Conservation (phyloP, 768 basidiomycete genomes). For the Termitomyces sp. region DNA sequence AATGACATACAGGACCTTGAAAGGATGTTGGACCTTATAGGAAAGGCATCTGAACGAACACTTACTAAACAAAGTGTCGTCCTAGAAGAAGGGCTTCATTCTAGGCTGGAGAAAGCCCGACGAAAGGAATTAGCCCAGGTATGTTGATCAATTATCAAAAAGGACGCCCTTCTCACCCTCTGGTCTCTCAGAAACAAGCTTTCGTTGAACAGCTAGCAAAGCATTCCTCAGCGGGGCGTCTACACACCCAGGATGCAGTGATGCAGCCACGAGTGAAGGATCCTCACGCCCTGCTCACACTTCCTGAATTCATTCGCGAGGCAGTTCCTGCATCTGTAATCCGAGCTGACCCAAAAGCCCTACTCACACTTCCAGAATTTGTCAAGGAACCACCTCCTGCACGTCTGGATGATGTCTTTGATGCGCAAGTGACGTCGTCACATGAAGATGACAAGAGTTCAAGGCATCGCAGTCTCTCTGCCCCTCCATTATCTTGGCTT, state of each 20-base stretch:
- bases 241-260: constrained; percentile 76
- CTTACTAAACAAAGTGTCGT: constrained; percentile 67
- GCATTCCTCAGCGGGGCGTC: constrained; percentile 68
- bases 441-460: constrained; percentile 26
- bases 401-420: constrained; percentile 14
- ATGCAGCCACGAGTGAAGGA: constrained; percentile 40
- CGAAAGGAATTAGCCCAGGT: constrained; percentile 64
- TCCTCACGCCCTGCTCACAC: constrained; percentile 46
- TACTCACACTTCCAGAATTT: constrained; percentile 57
- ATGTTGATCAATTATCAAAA: constrained; percentile 6
- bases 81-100: constrained; percentile 55
- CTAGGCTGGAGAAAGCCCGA: constrained; percentile 47
- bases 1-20: constrained; percentile 56
- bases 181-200: constrained; percentile 48
- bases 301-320: constrained; percentile 64
- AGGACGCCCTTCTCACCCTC: not conserved
- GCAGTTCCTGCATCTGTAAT: constrained; percentile 31
- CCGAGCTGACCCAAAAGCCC: constrained; percentile 34
- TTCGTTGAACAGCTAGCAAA: constrained; percentile 72
- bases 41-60: constrained; percentile 63
- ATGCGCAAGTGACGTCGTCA: constrained; percentile 8
- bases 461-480: constrained; percentile 50
- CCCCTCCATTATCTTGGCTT: constrained; percentile 58
- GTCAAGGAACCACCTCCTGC: constrained; percentile 43
- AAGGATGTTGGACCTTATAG: constrained; percentile 63